These are phyloP conservation scores for Penicillium steckii DNA, from an alignment of 495 filamentous ascomycete species.

Conservation along the genomic window DNA sequence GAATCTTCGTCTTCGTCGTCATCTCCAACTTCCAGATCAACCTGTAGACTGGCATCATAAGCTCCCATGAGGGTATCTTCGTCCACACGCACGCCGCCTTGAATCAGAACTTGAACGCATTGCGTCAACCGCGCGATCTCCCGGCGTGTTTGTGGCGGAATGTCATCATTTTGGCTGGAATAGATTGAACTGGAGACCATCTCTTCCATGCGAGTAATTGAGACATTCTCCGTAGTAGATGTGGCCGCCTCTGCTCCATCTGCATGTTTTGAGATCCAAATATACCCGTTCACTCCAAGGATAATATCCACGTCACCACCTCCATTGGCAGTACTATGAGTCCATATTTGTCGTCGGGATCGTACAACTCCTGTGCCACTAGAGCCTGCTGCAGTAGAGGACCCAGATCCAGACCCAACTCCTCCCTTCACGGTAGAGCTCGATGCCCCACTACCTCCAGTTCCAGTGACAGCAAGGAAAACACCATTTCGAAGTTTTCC, in stretches of 20 bases:
- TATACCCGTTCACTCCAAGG: constrained; percentile 92
- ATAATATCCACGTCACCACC: constrained; percentile 83
- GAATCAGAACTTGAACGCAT: constrained; percentile 76
- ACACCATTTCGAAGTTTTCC: constrained; percentile 92
- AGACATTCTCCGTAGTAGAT: constrained; percentile 47
- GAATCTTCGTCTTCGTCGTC: constrained; percentile 40
- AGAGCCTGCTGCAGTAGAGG: constrained; percentile 20
- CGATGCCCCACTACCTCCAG: constrained; percentile 65
- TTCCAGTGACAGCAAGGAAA: constrained; percentile 77
- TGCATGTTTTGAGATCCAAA: constrained; percentile 83
- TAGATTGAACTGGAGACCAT: constrained; percentile 72
- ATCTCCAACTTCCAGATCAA: constrained; percentile 59
- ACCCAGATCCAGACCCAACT: constrained; percentile 20
- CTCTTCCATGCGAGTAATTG: constrained; percentile 84
- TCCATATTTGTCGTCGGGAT: constrained; percentile 81
- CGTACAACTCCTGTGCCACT: constrained; percentile 66
- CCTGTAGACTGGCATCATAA: constrained; percentile 76
- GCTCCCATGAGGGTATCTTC: constrained; percentile 84
- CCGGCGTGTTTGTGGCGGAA: constrained; percentile 68
- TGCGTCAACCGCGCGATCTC: constrained; percentile 84
- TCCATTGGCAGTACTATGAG: constrained; percentile 61
- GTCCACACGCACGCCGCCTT: constrained; percentile 80
- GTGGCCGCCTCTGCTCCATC: constrained; percentile 52
- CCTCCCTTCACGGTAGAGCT: constrained; percentile 34
- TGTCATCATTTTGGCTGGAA: constrained; percentile 85